Base-by-base conservation (phyloP, 2,329 filamentous ascomycete species). In the Aspergillus sp. region DNA sequence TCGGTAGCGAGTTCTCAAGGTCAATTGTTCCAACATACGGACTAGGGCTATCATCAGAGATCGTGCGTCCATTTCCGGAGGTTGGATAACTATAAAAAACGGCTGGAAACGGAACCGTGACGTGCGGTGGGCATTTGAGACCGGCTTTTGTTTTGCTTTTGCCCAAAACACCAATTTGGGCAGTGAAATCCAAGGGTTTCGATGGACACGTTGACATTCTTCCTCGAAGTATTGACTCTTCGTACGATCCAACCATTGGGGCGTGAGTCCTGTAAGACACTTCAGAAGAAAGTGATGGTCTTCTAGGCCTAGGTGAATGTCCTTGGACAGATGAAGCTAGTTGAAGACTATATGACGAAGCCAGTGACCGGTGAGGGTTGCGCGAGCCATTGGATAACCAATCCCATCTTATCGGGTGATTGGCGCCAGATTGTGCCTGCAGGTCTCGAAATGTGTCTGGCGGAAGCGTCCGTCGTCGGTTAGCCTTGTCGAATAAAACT, bases 191-290 rank as follows among this genome's bases (percentile, higher is more conserved):
- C 5, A 99, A 79, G 5, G 95, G 93, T 63, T 90, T 93, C 1
- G 93, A 98, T 0, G 95, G 93, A 2, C 88, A 95, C 1, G 93
- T 97, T 26, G 95, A 98, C 95, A 99, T 99, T 61, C 95, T 86
- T 39, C 95, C 95, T 47, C 91, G 87, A 2, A 99, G 79, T 59
- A 99, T 97, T 26, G 92, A 97, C 76, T 99, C 95, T 74, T 99
- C 95, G 66, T 97, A 99, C 2, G 93, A 97, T 2, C 95, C 95
- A 2, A 98, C 93, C 89, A 99, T 96, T 3, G 93, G 93, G 8
- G 93, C 93, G 74, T 96, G 91, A 56, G 93, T 90, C 26, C 95
- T 78, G 4, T 91, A 88, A 3, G 91, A 91, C 3, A 81, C 78
- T 45, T 96, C 93, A 0, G 88, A 86, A 15, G 85, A 83, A 45